Evolutionary conservation across 345 rosid genomes (phyloP).

Genomic region (Heritiera fomes): DNA sequence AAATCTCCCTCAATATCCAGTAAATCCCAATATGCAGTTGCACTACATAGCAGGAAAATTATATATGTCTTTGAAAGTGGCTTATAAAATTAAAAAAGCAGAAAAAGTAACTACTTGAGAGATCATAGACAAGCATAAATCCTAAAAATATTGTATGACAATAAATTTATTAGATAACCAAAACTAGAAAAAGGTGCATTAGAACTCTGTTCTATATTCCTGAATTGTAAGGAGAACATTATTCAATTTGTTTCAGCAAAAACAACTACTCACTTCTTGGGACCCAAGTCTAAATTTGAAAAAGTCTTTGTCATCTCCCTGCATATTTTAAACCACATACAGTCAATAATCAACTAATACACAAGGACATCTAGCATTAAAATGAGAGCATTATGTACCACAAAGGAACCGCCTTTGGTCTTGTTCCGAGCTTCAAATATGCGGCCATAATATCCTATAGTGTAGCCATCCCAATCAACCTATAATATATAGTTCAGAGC

Average conservation of each 20-base stretch:
- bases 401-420: constrained; percentile 95
- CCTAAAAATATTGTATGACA: neutral
- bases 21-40: neutral
- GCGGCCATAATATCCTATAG: constrained; percentile 98
- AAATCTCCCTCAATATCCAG: neutral
- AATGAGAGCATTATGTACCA: constrained; percentile 42
- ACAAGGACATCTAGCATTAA: neutral
- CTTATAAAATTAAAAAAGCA: neutral
- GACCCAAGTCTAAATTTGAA: constrained; percentile 84
- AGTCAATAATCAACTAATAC: constrained; percentile 1
- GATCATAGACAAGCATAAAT: neutral
- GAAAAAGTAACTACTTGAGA: neutral
- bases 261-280: constrained; percentile 49
- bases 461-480: constrained; percentile 99
- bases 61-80: neutral
- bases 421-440: constrained; percentile 99
- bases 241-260: constrained; percentile 11
- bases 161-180: neutral
- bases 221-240: neutral
- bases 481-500: constrained; percentile 27
- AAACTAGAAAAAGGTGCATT: neutral
- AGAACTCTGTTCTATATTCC: constrained; percentile 4
- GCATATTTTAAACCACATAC: constrained; percentile 27
- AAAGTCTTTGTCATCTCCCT: constrained; percentile 90
- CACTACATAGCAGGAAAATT: neutral